Conservation (phyloP, 2,329 filamentous ascomycete genomes). For the Decorospora gaudefroyi region DNA sequence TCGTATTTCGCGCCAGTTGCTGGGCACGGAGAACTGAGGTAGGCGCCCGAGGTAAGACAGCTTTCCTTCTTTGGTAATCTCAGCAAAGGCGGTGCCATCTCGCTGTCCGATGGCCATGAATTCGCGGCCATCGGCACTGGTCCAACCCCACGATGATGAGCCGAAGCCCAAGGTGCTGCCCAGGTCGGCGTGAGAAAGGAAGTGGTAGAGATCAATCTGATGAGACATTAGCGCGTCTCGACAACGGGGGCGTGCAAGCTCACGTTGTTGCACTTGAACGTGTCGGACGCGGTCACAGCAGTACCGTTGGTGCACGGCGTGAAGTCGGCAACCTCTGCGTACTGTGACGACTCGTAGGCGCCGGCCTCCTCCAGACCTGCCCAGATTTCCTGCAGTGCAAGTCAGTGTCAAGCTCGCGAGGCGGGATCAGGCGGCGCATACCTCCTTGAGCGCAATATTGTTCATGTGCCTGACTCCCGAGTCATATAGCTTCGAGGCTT, state of each 20-base stretch:
- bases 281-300: slow-evolving; percentile 42
- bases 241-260: not conserved
- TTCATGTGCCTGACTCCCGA: slow-evolving; percentile 48
- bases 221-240: too few species aligned
- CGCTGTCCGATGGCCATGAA: slow-evolving; percentile 60
- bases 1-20: slow-evolving; percentile 60
- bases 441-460: slow-evolving; percentile 44
- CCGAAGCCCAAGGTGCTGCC: slow-evolving; percentile 54
- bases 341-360: slow-evolving; percentile 42
- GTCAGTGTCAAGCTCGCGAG: slow-evolving; percentile 22
- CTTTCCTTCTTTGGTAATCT: slow-evolving; percentile 57
- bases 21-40: slow-evolving; percentile 53
- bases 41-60: slow-evolving; percentile 60
- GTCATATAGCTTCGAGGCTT: slow-evolving; percentile 46
- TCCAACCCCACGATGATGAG: slow-evolving; percentile 60
- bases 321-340: slow-evolving; percentile 40
- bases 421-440: slow-evolving; percentile 11
- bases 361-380: slow-evolving; percentile 42
- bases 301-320: slow-evolving; percentile 46
- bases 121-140: slow-evolving; percentile 57
- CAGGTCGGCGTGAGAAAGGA: slow-evolving; percentile 59
- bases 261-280: slow-evolving; percentile 44
- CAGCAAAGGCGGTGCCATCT: slow-evolving; percentile 60
- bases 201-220: slow-evolving; percentile 60
- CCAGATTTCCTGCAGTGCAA: slow-evolving; percentile 44